Conservation (phyloP, 345 rosid species). For the Euphorbia pulcherrima region DNA sequence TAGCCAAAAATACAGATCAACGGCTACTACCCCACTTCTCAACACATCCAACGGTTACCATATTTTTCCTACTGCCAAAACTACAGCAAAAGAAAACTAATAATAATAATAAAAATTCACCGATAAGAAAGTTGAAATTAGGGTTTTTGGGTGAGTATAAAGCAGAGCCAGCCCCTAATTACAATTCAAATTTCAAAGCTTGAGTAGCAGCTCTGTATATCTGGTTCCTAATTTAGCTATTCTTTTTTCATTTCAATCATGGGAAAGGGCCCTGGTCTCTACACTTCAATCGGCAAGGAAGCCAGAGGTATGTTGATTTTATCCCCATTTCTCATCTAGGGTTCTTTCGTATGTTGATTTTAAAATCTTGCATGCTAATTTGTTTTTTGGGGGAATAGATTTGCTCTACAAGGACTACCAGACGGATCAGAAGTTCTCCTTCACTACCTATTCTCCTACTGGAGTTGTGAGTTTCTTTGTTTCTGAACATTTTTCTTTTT, state of each 20-base stretch:
- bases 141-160: slow-evolving; percentile 21
- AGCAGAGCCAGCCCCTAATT: background rate
- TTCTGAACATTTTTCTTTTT: background rate
- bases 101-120: background rate
- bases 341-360: background rate
- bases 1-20: background rate
- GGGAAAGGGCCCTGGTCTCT: slow-evolving; percentile 93
- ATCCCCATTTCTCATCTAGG: background rate
- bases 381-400: slow-evolving; percentile 38
- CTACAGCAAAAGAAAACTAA: background rate
- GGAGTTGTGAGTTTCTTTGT: slow-evolving; percentile 52
- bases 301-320: slow-evolving; percentile 73
- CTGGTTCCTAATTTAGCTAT: background rate
- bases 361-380: background rate
- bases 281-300: slow-evolving; percentile 87
- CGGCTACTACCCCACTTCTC: background rate
- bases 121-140: slow-evolving; percentile 13
- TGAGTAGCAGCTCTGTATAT: background rate
- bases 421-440: slow-evolving; percentile 78
- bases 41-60: slow-evolving; percentile 4
- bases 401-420: slow-evolving; percentile 90
- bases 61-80: background rate
- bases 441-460: slow-evolving; percentile 73
- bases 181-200: background rate
- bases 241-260: slow-evolving; percentile 27